These are phyloP conservation scores for Eremothecium sinecaudum DNA, from an alignment of 1,139 yeast species.

Conservation along the genomic window DNA sequence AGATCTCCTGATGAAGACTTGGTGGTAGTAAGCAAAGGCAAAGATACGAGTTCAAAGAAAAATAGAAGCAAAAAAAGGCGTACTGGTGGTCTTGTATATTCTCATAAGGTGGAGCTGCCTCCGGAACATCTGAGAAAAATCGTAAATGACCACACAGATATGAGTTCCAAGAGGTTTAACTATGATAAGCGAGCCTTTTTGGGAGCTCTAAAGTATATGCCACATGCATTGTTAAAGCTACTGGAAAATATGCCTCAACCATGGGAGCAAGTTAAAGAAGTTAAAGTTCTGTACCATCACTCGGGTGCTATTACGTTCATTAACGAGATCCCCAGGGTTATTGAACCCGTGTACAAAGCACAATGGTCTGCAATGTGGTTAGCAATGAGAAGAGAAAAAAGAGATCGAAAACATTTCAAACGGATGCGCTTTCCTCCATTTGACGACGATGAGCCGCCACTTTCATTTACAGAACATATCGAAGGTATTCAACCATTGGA, in stretches of 20 bases:
- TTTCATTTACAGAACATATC: constrained; percentile 71
- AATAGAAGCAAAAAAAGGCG: constrained; percentile 29
- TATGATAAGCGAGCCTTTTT: constrained; percentile 80
- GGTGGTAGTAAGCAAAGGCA: too few relatives aligned
- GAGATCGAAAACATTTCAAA: constrained; percentile 82
- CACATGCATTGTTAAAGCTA: constrained; percentile 84
- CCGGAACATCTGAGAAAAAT: constrained; percentile 88
- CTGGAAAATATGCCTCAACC: constrained; percentile 98
- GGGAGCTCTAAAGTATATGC: constrained; percentile 90
- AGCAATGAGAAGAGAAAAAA: constrained; percentile 86
- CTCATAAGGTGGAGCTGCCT: constrained; percentile 78
- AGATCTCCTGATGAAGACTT: too few relatives aligned
- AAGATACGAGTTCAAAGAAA: constrained; percentile 33
- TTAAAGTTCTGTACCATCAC: constrained; percentile 76
- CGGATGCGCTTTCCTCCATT: constrained; percentile 92
- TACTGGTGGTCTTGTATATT: constrained; percentile 39
- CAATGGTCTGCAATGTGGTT: constrained; percentile 96
- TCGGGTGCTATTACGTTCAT: constrained; percentile 96
- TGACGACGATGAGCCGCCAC: constrained; percentile 95
- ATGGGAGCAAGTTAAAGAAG: constrained; percentile 86
- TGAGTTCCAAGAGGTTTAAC: constrained; percentile 72
- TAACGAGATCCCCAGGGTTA: constrained; percentile 82
- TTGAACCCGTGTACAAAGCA: constrained; percentile 83
- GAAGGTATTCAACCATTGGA: constrained; percentile 66
- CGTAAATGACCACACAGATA: constrained; percentile 75